phyloP scores from a whole-genome alignment of 169 alveolate genomes.

The Fabrea salina region DNA sequence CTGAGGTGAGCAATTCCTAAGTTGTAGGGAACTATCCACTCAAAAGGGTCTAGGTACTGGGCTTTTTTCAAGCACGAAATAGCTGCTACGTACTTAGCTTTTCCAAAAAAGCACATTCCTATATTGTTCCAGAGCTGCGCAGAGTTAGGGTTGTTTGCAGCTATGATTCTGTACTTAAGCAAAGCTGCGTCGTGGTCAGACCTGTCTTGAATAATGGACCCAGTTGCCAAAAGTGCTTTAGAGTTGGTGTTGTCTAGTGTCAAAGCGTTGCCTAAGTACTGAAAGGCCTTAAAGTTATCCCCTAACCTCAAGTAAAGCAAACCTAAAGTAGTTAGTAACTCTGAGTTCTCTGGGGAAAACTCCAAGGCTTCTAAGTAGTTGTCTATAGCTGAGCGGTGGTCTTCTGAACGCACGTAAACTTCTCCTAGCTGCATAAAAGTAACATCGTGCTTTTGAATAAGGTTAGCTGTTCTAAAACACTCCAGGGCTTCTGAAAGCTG shows the following conservation, averaged over 20 bases:
- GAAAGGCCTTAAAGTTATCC: constrained; percentile 62
- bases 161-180: constrained; percentile 75
- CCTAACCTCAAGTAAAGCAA: constrained; percentile 67
- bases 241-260: constrained; percentile 80
- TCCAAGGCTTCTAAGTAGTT: constrained; percentile 81
- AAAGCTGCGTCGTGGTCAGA: constrained; percentile 78
- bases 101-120: constrained; percentile 90
- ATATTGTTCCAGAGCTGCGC: constrained; percentile 89
- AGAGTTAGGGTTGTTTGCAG: constrained; percentile 79
- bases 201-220: constrained; percentile 80
- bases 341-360: constrained; percentile 81
- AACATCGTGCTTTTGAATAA: constrained; percentile 73
- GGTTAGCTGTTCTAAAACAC: constrained; percentile 69
- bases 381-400: constrained; percentile 77
- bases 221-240: constrained; percentile 84
- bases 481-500: constrained; percentile 67
- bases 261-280: constrained; percentile 76
- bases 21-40: constrained; percentile 85
- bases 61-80: constrained; percentile 87
- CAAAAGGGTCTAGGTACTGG: constrained; percentile 86
- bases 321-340: constrained; percentile 79
- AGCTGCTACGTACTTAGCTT: constrained; percentile 81
- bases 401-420: constrained; percentile 60
- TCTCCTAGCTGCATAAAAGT: constrained; percentile 76
- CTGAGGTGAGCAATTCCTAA: constrained; percentile 84